Conservation (phyloP, 1,284 basidiomycete genomes). For the Ganoderma multipileum region DNA sequence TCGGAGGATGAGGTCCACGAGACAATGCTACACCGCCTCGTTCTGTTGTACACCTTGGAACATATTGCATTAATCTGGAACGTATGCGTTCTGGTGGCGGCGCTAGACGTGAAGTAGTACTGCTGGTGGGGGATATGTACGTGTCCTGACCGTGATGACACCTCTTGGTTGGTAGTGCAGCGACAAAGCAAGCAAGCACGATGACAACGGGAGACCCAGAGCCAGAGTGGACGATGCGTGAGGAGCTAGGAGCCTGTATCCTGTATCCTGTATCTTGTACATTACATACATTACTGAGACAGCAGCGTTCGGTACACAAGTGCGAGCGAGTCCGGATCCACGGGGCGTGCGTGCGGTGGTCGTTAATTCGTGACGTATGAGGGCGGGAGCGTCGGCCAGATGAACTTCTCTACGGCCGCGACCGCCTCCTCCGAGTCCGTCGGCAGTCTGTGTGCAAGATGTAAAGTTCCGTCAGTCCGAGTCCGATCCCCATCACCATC, state of each 20-base stretch:
- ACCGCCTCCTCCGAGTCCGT: constrained; percentile 72
- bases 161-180: neutral
- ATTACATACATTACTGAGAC: constrained; percentile 14
- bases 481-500: neutral
- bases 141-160: constrained; percentile 1
- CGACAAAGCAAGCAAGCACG: neutral
- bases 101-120: neutral
- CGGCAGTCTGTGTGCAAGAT: constrained; percentile 60
- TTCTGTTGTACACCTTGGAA: constrained; percentile 9
- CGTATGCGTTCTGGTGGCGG: constrained; percentile 7
- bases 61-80: constrained; percentile 44
- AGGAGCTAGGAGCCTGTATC: neutral
- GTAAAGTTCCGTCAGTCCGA: neutral
- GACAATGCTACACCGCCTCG: no score
- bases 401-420: constrained; percentile 63
- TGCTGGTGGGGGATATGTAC: constrained; percentile 3
- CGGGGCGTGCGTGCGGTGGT: neutral
- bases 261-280: constrained; percentile 9
- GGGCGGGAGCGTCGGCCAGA: constrained; percentile 51
- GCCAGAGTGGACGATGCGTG: neutral
- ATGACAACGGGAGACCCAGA: neutral
- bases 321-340: neutral
- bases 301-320: neutral
- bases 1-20: neutral
- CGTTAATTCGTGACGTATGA: constrained; percentile 19